Evolutionary conservation across 805 yeast species (phyloP), one percentile per base, ranked within the genome.

Genomic region (Metschnikowia continentalis): DNA sequence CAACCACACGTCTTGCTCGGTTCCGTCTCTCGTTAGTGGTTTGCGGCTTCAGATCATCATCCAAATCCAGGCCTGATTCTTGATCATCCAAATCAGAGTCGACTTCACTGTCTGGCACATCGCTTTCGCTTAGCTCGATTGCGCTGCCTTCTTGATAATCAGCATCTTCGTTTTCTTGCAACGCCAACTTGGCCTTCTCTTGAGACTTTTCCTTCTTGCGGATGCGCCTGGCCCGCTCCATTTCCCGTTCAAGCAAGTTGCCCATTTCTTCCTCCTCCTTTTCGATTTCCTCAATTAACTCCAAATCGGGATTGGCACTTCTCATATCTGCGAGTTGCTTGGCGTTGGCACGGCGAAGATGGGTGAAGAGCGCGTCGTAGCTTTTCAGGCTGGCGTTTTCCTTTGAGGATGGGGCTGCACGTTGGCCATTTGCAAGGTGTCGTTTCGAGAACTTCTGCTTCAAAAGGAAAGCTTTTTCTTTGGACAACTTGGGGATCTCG

Each of bases 181-280:
- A 41, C 48, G 72, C 74, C 46, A 58, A 48, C 40, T 66, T 68
- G 5, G 69, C 80, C 60, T 54, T 70, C 61, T 63, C 75, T 61
- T 61, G 60, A 20, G 69, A 48, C 55, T 69, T 71, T 53, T 77
- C 81, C 50, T 68, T 65, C 54, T 69, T 70, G 42, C 81, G 70
- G 32, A 79, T 71, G 17, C 70, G 70, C 46, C 72, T 63, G 14
- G 70, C 78, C 55, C 83, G 71, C 50, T 75, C 75, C 54, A 79
- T 73, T 59, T 79, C 83, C 51, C 78, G 70, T 55, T 79, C 80
- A 56, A 81, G 67, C 39, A 74, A 63, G 10, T 69, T 63, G 5
- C 73, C 76, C 77, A 74, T 72, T 23, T 67, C 67, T 43, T 72
- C 77, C 40, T 74, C 78, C 46, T 74, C 77, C 54, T 67, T 65